Base-by-base conservation (phyloP, 1,284 basidiomycete species). In the Pyrrhoderma noxium region DNA sequence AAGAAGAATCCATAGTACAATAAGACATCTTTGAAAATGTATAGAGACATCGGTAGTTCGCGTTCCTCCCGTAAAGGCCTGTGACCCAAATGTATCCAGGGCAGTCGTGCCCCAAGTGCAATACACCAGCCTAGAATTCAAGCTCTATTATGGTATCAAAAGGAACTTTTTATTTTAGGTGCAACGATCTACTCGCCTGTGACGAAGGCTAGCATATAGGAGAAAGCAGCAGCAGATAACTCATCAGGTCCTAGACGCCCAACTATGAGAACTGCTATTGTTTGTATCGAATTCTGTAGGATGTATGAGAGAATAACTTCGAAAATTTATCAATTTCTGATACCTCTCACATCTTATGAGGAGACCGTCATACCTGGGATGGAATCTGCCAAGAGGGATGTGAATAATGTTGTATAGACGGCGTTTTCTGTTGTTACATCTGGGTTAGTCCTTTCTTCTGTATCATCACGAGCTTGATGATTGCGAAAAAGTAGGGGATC, bases 101-200 rank as follows among this genome's bases (percentile, higher is more conserved):
- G 85, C 85, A 1, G 85, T 88, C 1, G 84, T 83, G 16, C 85
- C 85, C 85, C 85, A 18, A 89, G 72, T 3, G 84, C 85, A 52
- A 88, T 71, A 59, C 79, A 81, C 82, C 84, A 85, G 19, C 83
- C 84, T 85, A 59, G 44, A 36, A 39, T 14, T 14, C 54, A 57
- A 60, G 54, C 31, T 47, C 37, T 37, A 35, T 44, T 49, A 36
- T 56, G 54, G 54, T 50, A 56, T 56, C 56, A 47, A 53, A 47
- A 47, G 23, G 21, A n/a, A 2, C 8, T 54, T 42, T 21, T 21
- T 27, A 39, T 42, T 22, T 23, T 45, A 27, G 38, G 25, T 50
- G 60, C 62, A 58, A 61, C 60, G 69, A 80, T 7, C 76, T 74
- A 81, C 82, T 78, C 64, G 76, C 84, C 81, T 72, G 83, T 81